Evolutionary conservation across 177 flowering plant species (phyloP), one percentile per base, ranked within the genome.

Genomic region (Telopea speciosissima): DNA sequence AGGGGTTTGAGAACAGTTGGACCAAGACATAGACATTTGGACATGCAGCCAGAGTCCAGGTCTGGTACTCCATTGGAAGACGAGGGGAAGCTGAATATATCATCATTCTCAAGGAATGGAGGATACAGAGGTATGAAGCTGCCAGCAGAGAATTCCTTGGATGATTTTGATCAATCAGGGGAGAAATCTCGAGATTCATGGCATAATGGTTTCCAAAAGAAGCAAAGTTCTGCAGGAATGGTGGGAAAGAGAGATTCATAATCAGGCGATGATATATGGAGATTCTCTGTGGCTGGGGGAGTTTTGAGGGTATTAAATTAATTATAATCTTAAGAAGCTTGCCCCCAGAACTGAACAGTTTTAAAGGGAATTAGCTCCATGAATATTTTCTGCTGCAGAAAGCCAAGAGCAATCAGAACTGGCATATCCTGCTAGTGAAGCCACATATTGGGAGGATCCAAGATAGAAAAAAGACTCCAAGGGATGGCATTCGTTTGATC

Each of bases 51-150:
- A n/a, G 96, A 90, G 68, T 77, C 91, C 67, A 89, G 86, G 85
- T 85, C 90, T 17, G 86, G 85, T 56, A 82, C 88, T 28, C 87
- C 82, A 62, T 80, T 83, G 49, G 93, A 90, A 78, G 94, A 86
- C 24, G 90, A 85, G 40, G 93, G 88, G 70, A 87, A 81, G 80
- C 76, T 78, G n/a, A 81, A 74, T 52, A n/a, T 70, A n/a, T 54
- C 77, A 21, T 61, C 73, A 36, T 70, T 73, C 59, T 67, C 80
- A 62, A 84, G 82, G 75, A 87, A 86, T 79, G 91, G 88, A 49
- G 82, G 74, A 72, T 80, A 81, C 62, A 73, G 87, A 23, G 75
- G 76, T 33, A 70, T 68, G 24, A 90, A 81, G 79, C 77, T 73
- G n/a, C 72, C 83, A 62, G 40, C 66, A 28, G 85, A 83, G 68